Percentiles rank a stretch among this genome's conserved stretches.
phyloP scores from a whole-genome alignment of 257 asterid species.

The Solanum tacnaense region DNA sequence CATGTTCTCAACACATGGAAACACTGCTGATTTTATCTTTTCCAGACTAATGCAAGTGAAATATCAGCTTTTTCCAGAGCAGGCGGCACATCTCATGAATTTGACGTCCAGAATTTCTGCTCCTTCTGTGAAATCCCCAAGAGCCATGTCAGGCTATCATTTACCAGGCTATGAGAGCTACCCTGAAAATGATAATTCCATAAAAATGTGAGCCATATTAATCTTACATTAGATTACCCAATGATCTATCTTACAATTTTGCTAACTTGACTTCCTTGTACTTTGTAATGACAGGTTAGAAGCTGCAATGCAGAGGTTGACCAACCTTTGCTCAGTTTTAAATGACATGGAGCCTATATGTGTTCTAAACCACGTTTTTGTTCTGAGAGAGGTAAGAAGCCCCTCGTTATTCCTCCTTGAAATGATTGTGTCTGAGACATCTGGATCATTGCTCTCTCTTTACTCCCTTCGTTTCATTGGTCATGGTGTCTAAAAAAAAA shows the following conservation, averaged over 20 bases:
- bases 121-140: conserved; percentile 78
- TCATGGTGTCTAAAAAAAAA: neutral
- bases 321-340: conserved; percentile 92
- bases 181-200: conserved; percentile 79
- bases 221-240: neutral
- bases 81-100: conserved; percentile 96
- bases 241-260: neutral
- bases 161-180: conserved; percentile 92
- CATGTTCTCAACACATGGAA: conserved; percentile 16
- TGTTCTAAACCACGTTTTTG: conserved; percentile 91
- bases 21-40: conserved; percentile 4
- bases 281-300: conserved; percentile 65
- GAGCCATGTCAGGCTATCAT: conserved; percentile 70
- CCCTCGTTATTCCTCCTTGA: neutral
- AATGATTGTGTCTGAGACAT: neutral
- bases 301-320: conserved; percentile 97
- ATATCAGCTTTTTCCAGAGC: conserved; percentile 94
- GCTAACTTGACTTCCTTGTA: neutral
- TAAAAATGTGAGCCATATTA: conserved; percentile 56
- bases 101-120: conserved; percentile 70
- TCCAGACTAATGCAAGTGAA: conserved; percentile 19
- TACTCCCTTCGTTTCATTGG: neutral
- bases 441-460: neutral
- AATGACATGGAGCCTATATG: conserved; percentile 99
- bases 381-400: conserved; percentile 78